phyloP scores from a whole-genome alignment of 192 early-diverging fungal genomes.

The Entophlyctis luteolus region DNA sequence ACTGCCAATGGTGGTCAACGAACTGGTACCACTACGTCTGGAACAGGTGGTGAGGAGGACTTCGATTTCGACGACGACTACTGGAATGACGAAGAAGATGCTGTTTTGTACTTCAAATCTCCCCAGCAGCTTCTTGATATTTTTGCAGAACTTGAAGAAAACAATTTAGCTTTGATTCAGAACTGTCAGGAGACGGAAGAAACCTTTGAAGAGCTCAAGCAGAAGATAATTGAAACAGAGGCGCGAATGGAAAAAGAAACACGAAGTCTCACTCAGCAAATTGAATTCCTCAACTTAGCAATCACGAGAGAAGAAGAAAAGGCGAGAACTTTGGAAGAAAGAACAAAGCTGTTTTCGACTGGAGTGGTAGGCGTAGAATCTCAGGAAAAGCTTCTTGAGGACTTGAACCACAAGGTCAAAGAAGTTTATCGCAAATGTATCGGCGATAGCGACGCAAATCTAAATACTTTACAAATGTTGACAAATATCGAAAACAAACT shows the following conservation, averaged over 20 bases:
- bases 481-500: slow-evolving; percentile 57
- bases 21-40: not conserved
- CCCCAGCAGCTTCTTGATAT: slow-evolving; percentile 57
- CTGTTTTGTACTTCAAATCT: slow-evolving; percentile 47
- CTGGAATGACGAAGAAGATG: slow-evolving; percentile 32
- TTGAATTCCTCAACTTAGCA: slow-evolving; percentile 51
- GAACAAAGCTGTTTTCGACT: slow-evolving; percentile 46
- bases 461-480: slow-evolving; percentile 56
- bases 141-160: slow-evolving; percentile 60
- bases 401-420: slow-evolving; percentile 56
- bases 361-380: slow-evolving; percentile 45
- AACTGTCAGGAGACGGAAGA: slow-evolving; percentile 63
- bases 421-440: slow-evolving; percentile 56
- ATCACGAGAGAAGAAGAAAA: slow-evolving; percentile 57
- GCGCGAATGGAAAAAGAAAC: slow-evolving; percentile 55
- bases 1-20: no score
- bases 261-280: slow-evolving; percentile 50
- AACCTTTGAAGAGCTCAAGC: slow-evolving; percentile 52
- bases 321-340: slow-evolving; percentile 51
- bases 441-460: slow-evolving; percentile 54
- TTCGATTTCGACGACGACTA: slow-evolving; percentile 29
- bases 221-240: slow-evolving; percentile 52
- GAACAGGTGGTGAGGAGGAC: slow-evolving; percentile 21
- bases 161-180: slow-evolving; percentile 57
- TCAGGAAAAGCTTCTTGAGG: slow-evolving; percentile 55